Evolutionary conservation across 495 filamentous ascomycete genomes (phyloP).

Genomic region (Trichoderma erinaceum): DNA sequence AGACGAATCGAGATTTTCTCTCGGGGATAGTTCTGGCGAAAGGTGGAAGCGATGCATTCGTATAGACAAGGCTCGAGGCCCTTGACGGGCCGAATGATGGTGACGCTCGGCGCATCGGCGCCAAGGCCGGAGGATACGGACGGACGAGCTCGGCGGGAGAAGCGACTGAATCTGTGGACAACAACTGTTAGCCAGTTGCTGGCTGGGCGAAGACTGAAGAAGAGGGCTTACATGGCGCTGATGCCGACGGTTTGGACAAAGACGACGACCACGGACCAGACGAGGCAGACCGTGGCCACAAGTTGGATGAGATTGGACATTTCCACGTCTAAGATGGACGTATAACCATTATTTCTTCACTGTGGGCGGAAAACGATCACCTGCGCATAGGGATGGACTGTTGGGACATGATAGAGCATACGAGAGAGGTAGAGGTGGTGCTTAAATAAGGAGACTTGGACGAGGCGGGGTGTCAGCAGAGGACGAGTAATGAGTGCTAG

Average conservation of each 20-base stretch:
- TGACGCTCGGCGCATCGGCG: conserved; percentile 68
- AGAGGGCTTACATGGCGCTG: conserved; percentile 41
- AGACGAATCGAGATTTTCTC: conserved; percentile 74
- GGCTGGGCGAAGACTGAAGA: not conserved
- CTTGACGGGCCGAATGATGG: conserved; percentile 88
- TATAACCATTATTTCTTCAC: not conserved
- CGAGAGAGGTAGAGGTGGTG: not conserved
- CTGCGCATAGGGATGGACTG: not conserved
- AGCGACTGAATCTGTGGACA: conserved; percentile 39
- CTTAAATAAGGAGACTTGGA: not conserved
- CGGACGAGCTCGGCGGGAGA: conserved; percentile 35
- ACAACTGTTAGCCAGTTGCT: conserved; percentile 17
- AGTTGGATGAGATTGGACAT: conserved; percentile 32
- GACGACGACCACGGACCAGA: conserved; percentile 46
- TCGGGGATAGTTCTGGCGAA: conserved; percentile 73
- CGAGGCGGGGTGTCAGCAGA: not conserved
- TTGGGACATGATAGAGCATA: not conserved
- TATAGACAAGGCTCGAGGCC: conserved; percentile 86
- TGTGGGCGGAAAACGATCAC: not conserved
- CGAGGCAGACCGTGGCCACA: conserved; percentile 38
- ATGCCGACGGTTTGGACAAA: conserved; percentile 46
- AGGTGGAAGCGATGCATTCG: conserved; percentile 87
- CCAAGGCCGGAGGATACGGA: conserved; percentile 40
- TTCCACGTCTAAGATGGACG: not conserved
- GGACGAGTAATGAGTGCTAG: not conserved